Conservation (phyloP, 208 protist genomes). For the Wallacemonas sp. region DNA sequence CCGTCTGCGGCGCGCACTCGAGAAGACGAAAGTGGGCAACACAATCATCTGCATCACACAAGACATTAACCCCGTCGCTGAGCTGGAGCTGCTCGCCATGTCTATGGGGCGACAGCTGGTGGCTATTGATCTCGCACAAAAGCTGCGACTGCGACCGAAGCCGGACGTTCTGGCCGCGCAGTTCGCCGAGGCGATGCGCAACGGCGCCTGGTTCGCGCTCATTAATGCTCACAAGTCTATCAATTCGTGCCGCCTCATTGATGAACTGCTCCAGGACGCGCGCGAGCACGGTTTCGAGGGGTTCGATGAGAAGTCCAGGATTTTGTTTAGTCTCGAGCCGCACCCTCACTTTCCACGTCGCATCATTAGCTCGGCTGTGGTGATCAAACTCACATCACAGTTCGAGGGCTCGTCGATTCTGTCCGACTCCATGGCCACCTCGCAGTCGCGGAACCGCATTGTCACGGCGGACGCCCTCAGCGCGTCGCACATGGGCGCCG, state of each 20-base stretch:
- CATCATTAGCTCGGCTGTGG: slow-evolving; percentile 49
- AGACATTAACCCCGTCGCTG: slow-evolving; percentile 78
- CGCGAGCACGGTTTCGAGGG: slow-evolving; percentile 50
- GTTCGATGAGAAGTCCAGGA: slow-evolving; percentile 46
- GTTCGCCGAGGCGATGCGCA: slow-evolving; percentile 64
- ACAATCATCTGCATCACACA: slow-evolving; percentile 76
- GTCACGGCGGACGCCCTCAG: slow-evolving; percentile 56
- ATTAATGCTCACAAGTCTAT: slow-evolving; percentile 86
- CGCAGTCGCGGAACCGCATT: slow-evolving; percentile 45
- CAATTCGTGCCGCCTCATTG: slow-evolving; percentile 55
- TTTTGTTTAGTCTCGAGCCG: slow-evolving; percentile 68
- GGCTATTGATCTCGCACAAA: slow-evolving; percentile 63
- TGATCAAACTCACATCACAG: slow-evolving; percentile 53
- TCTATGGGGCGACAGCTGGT: slow-evolving; percentile 24
- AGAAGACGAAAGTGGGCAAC: slow-evolving; percentile 34
- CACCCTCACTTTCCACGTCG: slow-evolving; percentile 77
- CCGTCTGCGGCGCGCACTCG: slow-evolving; percentile 41
- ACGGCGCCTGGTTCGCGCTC: slow-evolving; percentile 71
- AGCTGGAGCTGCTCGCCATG: slow-evolving; percentile 77
- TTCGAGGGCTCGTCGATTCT: slow-evolving; percentile 56
- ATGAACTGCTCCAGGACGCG: slow-evolving; percentile 63
- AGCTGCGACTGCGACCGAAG: slow-evolving; percentile 71
- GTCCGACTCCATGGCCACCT: slow-evolving; percentile 54
- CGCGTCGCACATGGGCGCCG: slow-evolving; percentile 25
- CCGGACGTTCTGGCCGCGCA: slow-evolving; percentile 43